Conservation (phyloP, 805 yeast genomes). For the Saccharomycopsis sp. region DNA sequence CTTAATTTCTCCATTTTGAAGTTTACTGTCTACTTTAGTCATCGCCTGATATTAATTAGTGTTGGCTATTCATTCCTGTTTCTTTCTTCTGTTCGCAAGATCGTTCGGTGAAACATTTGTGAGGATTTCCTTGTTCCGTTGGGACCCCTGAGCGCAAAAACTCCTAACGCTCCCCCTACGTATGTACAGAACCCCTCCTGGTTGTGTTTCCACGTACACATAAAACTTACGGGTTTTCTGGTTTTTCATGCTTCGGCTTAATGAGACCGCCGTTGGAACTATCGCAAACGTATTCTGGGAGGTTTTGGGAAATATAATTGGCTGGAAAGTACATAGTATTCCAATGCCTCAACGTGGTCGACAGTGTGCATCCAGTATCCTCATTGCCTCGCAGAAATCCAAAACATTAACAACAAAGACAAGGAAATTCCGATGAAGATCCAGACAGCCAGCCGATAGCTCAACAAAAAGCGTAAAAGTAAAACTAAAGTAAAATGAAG, state of each 20-base stretch:
- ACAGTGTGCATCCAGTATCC: not conserved
- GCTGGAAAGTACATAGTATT: no score
- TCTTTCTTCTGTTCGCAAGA: not conserved
- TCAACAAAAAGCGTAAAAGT: not conserved
- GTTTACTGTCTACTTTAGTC: not conserved
- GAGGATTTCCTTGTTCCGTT: not conserved
- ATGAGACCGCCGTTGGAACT: no score
- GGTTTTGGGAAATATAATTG: no score
- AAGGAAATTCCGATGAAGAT: not conserved
- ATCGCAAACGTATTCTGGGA: no score
- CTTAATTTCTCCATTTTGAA: not conserved
- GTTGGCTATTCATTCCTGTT: not conserved
- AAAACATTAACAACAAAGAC: not conserved
- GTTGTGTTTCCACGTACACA: not conserved
- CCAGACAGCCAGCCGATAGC: not conserved
- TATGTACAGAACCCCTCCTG: no score
- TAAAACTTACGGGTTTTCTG: no score
- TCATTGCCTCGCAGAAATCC: not conserved
- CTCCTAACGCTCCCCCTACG: not conserved
- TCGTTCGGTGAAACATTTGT: not conserved
- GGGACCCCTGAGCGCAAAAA: not conserved
- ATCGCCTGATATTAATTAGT: not conserved
- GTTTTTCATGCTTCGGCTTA: no score
- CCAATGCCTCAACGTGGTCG: not conserved
- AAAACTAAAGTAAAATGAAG: not conserved